Evolutionary conservation across 2,329 filamentous ascomycete genomes (phyloP).

Genomic region (Rhynchosporium secalis): DNA sequence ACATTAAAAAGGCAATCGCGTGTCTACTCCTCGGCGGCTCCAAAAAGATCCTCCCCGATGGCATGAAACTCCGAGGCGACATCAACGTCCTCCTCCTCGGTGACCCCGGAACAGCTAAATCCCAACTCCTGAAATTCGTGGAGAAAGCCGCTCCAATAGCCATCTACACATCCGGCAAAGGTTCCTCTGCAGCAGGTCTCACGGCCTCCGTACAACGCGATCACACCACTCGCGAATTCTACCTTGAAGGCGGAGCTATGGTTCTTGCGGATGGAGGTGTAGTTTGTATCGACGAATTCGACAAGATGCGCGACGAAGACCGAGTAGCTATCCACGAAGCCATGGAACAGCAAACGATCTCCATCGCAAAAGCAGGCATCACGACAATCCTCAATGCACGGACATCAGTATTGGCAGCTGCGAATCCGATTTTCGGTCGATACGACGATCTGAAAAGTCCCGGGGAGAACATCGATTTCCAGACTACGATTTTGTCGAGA

Average conservation of each 20-base stretch:
- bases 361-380: conserved; percentile 97
- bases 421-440: conserved; percentile 95
- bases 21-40: conserved; percentile 92
- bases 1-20: conserved; percentile 97
- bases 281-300: conserved; percentile 98
- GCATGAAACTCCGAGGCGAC: conserved; percentile 95
- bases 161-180: conserved; percentile 98
- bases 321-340: conserved; percentile 98
- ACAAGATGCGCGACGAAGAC: conserved; percentile 99
- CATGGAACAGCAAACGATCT: conserved; percentile 99
- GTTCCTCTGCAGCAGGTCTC: conserved; percentile 94
- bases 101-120: conserved; percentile 97
- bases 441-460: conserved; percentile 98
- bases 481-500: conserved; percentile 95
- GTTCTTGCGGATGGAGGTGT: conserved; percentile 95
- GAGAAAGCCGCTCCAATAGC: conserved; percentile 95
- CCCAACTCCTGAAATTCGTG: conserved; percentile 94
- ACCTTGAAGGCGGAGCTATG: conserved; percentile 97
- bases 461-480: conserved; percentile 98
- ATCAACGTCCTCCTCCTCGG: conserved; percentile 97
- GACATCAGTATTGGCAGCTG: conserved; percentile 91
- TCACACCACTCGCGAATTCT: conserved; percentile 89
- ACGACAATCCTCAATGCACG: conserved; percentile 96
- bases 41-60: conserved; percentile 96
- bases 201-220: conserved; percentile 97